Conservation (phyloP, 106 monocot species). For the Narthecium ossifragum region DNA sequence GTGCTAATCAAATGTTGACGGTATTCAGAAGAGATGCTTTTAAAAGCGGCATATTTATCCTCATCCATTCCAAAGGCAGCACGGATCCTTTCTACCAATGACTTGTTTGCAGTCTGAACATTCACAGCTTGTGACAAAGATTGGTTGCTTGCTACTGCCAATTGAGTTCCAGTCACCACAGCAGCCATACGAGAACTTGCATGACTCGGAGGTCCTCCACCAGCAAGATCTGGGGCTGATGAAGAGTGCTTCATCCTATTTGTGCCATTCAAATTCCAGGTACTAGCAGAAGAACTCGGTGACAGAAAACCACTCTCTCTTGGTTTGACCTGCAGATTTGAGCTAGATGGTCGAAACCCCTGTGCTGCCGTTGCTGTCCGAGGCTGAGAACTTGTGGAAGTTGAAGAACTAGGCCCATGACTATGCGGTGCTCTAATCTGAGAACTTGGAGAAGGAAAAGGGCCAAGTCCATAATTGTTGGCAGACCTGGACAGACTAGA, state of each 20-base stretch:
- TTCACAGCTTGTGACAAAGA: constrained; percentile 16
- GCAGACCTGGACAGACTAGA: constrained; percentile 18
- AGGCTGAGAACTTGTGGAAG: constrained; percentile 16
- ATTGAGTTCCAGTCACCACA: too few species aligned
- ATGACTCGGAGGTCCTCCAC: not conserved
- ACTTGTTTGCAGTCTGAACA: constrained; percentile 64
- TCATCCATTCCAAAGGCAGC: constrained; percentile 51
- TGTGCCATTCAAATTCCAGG: constrained; percentile 21
- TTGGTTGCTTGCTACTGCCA: not conserved
- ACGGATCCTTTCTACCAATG: constrained; percentile 71
- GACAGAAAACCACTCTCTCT: constrained; percentile 27
- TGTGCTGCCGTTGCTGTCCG: constrained; percentile 11
- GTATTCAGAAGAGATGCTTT: constrained; percentile 66
- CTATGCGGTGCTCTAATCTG: constrained; percentile 9
- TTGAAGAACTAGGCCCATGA: constrained; percentile 8
- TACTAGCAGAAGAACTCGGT: constrained; percentile 15
- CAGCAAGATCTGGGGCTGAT: constrained; percentile 6
- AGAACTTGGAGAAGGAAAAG: constrained; percentile 24
- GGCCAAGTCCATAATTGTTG: constrained; percentile 1
- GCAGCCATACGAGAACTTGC: too few species aligned
- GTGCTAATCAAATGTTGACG: constrained; percentile 53
- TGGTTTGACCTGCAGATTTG: not conserved
- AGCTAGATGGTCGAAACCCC: too few species aligned
- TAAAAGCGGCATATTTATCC: constrained; percentile 67
- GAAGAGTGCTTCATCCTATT: constrained; percentile 49